Conservation (phyloP, 139 green algal species). For the Chara braunii region DNA sequence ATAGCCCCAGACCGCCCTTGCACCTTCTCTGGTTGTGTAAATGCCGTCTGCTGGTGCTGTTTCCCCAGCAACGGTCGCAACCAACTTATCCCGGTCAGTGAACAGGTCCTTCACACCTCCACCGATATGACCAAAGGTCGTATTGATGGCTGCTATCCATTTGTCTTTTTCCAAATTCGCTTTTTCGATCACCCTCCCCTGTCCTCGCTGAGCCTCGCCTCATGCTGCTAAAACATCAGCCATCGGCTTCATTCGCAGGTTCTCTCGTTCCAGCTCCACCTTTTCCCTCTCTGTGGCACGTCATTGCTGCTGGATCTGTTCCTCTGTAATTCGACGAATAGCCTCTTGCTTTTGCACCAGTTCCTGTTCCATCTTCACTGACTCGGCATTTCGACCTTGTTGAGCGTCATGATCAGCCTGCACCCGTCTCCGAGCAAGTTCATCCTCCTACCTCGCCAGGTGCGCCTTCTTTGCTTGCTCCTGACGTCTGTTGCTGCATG, state of each 20-base stretch:
- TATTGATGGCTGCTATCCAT: slow-evolving; percentile 77
- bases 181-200: slow-evolving; percentile 39
- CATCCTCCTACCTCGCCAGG: slow-evolving; percentile 64
- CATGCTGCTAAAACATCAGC: slow-evolving; percentile 86
- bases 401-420: slow-evolving; percentile 66
- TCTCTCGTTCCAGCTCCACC: slow-evolving; percentile 66
- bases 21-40: slow-evolving; percentile 51
- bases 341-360: slow-evolving; percentile 56
- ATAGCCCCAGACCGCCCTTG: slow-evolving; percentile 32
- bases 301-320: slow-evolving; percentile 28
- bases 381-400: slow-evolving; percentile 73
- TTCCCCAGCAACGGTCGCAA: slow-evolving; percentile 57
- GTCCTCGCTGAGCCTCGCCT: slow-evolving; percentile 90
- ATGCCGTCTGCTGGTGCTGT: slow-evolving; percentile 75
- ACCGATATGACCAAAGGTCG: slow-evolving; percentile 56
- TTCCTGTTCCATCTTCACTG: slow-evolving; percentile 86
- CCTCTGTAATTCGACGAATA: slow-evolving; percentile 43
- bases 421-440: slow-evolving; percentile 45
- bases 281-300: slow-evolving; percentile 28
- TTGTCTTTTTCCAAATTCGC: slow-evolving; percentile 62
- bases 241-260: slow-evolving; percentile 54
- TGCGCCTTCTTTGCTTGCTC: slow-evolving; percentile 79
- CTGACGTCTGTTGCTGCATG: slow-evolving; percentile 75
- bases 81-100: slow-evolving; percentile 70
- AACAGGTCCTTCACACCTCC: slow-evolving; percentile 60